phyloP scores from a whole-genome alignment of 1,284 basidiomycete genomes.

The Pseudozyma sp. region DNA sequence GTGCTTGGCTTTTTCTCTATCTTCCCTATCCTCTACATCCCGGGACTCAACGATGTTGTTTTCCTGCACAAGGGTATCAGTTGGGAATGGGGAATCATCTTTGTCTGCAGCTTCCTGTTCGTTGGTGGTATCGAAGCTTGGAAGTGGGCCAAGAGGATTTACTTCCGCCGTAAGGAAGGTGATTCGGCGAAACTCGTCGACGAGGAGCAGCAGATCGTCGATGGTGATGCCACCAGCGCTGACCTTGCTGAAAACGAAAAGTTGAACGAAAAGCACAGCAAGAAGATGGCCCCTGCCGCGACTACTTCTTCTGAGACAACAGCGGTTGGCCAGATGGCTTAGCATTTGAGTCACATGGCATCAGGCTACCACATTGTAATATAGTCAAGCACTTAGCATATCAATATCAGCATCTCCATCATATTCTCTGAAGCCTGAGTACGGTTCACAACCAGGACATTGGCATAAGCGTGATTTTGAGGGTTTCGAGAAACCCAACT shows the following conservation, averaged over 20 bases:
- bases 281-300: slow-evolving; percentile 29
- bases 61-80: slow-evolving; percentile 64
- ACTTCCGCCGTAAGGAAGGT: slow-evolving; percentile 27
- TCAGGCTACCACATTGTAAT: too few relatives aligned
- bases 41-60: slow-evolving; percentile 67
- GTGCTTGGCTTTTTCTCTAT: slow-evolving; percentile 72
- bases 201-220: slow-evolving; percentile 30
- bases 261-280: slow-evolving; percentile 23
- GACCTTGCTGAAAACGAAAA: slow-evolving; percentile 7
- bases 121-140: slow-evolving; percentile 61
- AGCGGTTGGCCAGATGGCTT: slow-evolving; percentile 10
- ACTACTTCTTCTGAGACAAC: slow-evolving; percentile 30
- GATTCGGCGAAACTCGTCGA: slow-evolving; percentile 34
- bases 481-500: too few relatives aligned
- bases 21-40: slow-evolving; percentile 74
- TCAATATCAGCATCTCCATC: neutral
- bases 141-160: slow-evolving; percentile 64
- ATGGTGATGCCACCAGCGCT: neutral
- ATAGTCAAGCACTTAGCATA: slow-evolving; percentile 9
- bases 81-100: slow-evolving; percentile 69
- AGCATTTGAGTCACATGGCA: too few relatives aligned
- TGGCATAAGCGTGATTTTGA: too few relatives aligned
- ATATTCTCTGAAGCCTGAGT: too few relatives aligned
- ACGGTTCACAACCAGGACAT: too few relatives aligned
- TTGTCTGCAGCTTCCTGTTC: slow-evolving; percentile 61